Percentiles rank a stretch among this genome's conserved stretches.
Evolutionary conservation across 495 filamentous ascomycete genomes (phyloP).

Genomic region (Neurospora tetrasperma): DNA sequence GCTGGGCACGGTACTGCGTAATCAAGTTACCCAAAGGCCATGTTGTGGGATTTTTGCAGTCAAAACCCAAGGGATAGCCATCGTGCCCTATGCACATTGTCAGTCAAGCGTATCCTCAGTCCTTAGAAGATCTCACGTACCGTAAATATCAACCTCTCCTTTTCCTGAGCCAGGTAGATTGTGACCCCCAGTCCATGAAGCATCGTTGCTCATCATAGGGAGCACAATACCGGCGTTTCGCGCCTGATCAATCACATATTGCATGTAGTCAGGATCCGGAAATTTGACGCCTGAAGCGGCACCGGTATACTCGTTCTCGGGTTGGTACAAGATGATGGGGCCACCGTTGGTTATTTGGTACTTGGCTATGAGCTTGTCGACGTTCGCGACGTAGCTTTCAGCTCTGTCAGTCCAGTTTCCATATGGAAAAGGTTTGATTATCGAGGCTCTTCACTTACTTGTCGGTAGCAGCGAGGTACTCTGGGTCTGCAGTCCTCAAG

Average conservation of each 20-base stretch:
- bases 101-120: neutral
- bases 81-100: slow-evolving; percentile 44
- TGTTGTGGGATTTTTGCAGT: slow-evolving; percentile 42
- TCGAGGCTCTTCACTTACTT: slow-evolving; percentile 25
- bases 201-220: slow-evolving; percentile 71
- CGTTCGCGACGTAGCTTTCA: slow-evolving; percentile 36
- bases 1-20: slow-evolving; percentile 22
- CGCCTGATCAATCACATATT: slow-evolving; percentile 57
- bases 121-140: neutral
- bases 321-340: slow-evolving; percentile 66
- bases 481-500: slow-evolving; percentile 48
- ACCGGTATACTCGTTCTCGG: slow-evolving; percentile 61
- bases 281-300: slow-evolving; percentile 14
- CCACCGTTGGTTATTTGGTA: slow-evolving; percentile 73
- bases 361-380: slow-evolving; percentile 55
- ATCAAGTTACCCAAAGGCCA: slow-evolving; percentile 42
- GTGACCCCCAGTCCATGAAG: slow-evolving; percentile 37
- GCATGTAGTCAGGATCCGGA: slow-evolving; percentile 57
- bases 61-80: slow-evolving; percentile 57
- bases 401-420: neutral
- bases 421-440: neutral
- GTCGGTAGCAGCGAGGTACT: slow-evolving; percentile 56
- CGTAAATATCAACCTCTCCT: slow-evolving; percentile 64
- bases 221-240: slow-evolving; percentile 60
- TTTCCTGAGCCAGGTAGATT: slow-evolving; percentile 55